Conservation (phyloP, 129 eudicot genomes). For the Arctium minus region DNA sequence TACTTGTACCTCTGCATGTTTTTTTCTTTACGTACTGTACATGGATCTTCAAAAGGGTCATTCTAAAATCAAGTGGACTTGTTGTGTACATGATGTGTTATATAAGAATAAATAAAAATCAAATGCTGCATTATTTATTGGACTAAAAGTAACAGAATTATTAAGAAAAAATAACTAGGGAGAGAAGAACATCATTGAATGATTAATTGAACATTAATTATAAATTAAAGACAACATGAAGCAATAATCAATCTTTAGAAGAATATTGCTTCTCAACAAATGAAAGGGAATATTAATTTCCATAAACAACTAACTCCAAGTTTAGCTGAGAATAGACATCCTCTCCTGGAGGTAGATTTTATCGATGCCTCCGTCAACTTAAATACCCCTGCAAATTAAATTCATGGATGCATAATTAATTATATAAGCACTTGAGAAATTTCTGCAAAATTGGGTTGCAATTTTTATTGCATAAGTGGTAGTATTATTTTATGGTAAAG, state of each 20-base stretch:
- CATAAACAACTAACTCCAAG: conserved; percentile 20
- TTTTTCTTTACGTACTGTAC: not conserved
- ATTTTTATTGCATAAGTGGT: too few relatives aligned
- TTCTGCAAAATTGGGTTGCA: too few relatives aligned
- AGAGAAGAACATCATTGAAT: conserved; percentile 10
- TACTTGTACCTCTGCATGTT: not conserved
- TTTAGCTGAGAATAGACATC: not conserved
- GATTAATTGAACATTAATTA: not conserved
- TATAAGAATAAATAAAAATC: not conserved
- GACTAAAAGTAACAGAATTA: not conserved
- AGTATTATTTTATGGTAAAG: too few relatives aligned
- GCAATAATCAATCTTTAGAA: conserved; percentile 15
- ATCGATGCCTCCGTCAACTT: conserved; percentile 7
- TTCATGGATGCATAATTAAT: not conserved
- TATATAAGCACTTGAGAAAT: not conserved
- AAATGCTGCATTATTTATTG: not conserved
- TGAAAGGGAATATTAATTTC: conserved; percentile 4
- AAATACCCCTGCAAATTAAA: conserved; percentile 20
- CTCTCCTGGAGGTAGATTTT: not conserved
- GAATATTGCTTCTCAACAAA: conserved; percentile 6
- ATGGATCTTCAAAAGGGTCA: not conserved
- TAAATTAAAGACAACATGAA: conserved; percentile 7
- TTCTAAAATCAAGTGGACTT: not conserved
- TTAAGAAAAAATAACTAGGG: not conserved
- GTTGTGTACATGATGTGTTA: not conserved